These are phyloP conservation scores for Neurospora hispaniola DNA, from an alignment of 495 filamentous ascomycete genomes.

Conservation along the genomic window DNA sequence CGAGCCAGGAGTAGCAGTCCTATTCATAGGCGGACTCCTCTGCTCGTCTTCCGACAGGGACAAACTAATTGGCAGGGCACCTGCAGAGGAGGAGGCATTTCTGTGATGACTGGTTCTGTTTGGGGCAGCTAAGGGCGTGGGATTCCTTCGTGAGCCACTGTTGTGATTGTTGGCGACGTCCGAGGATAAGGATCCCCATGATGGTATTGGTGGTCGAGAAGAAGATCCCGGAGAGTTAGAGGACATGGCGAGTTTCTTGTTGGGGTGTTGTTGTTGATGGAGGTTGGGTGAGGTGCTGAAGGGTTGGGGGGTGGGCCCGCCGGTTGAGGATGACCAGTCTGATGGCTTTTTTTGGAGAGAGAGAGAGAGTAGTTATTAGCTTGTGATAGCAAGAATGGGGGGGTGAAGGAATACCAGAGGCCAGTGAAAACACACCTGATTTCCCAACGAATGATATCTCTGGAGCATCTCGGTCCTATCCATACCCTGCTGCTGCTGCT, in stretches of 20 bases:
- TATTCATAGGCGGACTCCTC: slow-evolving; percentile 32
- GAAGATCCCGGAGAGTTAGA: slow-evolving; percentile 8
- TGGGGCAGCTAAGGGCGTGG: not conserved
- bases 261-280: slow-evolving; percentile 9
- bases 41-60: slow-evolving; percentile 66
- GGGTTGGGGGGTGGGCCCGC: slow-evolving; percentile 6
- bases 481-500: slow-evolving; percentile 4
- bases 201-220: slow-evolving; percentile 16
- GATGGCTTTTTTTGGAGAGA: not conserved
- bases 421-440: slow-evolving; percentile 13
- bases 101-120: not conserved
- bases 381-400: too few relatives aligned
- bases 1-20: slow-evolving; percentile 26
- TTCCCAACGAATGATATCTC: slow-evolving; percentile 25
- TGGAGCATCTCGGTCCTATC: slow-evolving; percentile 25
- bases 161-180: slow-evolving; percentile 8
- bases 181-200: slow-evolving; percentile 10
- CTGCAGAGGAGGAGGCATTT: not conserved
- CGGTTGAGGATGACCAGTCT: not conserved
- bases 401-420: not conserved
- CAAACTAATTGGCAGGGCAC: slow-evolving; percentile 51
- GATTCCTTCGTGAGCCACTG: slow-evolving; percentile 1
- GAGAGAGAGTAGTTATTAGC: too few relatives aligned
- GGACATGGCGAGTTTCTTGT: slow-evolving; percentile 16
- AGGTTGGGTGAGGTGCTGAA: slow-evolving; percentile 7